Percentiles rank a stretch among this genome's conserved stretches.
phyloP scores from a whole-genome alignment of 306 rosid genomes.

The Bauhinia variegata region DNA sequence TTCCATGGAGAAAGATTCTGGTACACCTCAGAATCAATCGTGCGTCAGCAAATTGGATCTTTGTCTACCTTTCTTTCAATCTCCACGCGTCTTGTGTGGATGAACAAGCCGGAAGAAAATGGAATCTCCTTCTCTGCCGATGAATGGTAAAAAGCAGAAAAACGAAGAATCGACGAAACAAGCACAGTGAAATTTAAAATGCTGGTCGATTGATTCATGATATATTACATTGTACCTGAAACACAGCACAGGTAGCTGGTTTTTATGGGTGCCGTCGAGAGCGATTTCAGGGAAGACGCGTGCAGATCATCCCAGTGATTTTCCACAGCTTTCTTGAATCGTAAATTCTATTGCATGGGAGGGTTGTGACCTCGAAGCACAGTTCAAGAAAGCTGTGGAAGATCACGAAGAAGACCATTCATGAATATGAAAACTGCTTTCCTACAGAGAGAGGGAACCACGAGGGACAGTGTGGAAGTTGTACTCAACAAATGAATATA shows the following conservation, averaged over 20 bases:
- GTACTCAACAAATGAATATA: not conserved
- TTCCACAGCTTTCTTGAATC: conserved; percentile 64
- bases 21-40: too few relatives aligned
- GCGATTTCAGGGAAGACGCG: not conserved
- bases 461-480: too few relatives aligned
- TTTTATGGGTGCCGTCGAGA: too few relatives aligned
- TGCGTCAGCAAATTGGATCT: too few relatives aligned
- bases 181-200: not conserved
- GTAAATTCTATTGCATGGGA: conserved; percentile 33
- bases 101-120: too few relatives aligned
- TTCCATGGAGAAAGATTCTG: not conserved
- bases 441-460: not conserved
- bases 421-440: conserved; percentile 4
- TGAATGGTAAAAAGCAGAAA: too few relatives aligned
- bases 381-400: conserved; percentile 89
- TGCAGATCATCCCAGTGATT: conserved; percentile 47
- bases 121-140: too few relatives aligned
- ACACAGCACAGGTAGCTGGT: too few relatives aligned
- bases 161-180: too few relatives aligned
- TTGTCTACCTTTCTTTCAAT: too few relatives aligned
- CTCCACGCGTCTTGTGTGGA: too few relatives aligned
- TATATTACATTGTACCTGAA: too few relatives aligned
- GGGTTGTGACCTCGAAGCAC: conserved; percentile 28
- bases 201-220: not conserved
- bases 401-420: conserved; percentile 54